Conservation (phyloP, 306 rosid species). For the Quercus alba region DNA sequence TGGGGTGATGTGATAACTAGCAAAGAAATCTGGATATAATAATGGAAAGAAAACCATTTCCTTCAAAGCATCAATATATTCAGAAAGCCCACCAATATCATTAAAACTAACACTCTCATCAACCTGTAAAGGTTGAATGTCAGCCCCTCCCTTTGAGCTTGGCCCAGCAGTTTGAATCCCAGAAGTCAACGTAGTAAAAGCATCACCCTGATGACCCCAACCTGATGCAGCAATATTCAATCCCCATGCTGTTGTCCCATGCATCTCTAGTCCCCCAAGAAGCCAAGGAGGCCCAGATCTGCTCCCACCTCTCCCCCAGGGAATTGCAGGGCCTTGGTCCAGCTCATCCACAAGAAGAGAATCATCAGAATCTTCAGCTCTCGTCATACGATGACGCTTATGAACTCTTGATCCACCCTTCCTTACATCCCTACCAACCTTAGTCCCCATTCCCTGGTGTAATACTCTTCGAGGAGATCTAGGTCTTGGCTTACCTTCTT, state of each 20-base stretch:
- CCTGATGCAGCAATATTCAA: conserved; percentile 97
- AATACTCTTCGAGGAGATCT: conserved; percentile 92
- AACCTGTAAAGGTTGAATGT: conserved; percentile 94
- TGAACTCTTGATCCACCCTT: conserved; percentile 91
- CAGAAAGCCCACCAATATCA: conserved; percentile 95
- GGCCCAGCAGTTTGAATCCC: conserved; percentile 99
- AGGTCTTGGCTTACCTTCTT: conserved; percentile 69
- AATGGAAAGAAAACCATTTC: conserved; percentile 98
- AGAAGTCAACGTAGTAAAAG: conserved; percentile 71
- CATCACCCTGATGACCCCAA: conserved; percentile 98
- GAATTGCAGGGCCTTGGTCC: conserved; percentile 94
- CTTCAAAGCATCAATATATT: conserved; percentile 85
- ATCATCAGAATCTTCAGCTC: conserved; percentile 95
- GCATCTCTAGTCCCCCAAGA: conserved; percentile 88
- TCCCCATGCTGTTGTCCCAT: conserved; percentile 86
- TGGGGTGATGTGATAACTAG: conserved; percentile 94
- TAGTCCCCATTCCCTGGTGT: conserved; percentile 90
- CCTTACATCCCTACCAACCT: conserved; percentile 85
- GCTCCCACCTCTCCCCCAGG: conserved; percentile 91
- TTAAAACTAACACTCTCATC: conserved; percentile 92
- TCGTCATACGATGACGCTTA: conserved; percentile 79
- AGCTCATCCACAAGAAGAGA: conserved; percentile 96
- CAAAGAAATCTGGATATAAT: conserved; percentile 93
- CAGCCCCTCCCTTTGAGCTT: conserved; percentile 99
- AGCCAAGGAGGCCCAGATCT: conserved; percentile 92